Base-by-base conservation (phyloP, 352 stramenopile genomes). In the Phytophthora ohioensis region DNA sequence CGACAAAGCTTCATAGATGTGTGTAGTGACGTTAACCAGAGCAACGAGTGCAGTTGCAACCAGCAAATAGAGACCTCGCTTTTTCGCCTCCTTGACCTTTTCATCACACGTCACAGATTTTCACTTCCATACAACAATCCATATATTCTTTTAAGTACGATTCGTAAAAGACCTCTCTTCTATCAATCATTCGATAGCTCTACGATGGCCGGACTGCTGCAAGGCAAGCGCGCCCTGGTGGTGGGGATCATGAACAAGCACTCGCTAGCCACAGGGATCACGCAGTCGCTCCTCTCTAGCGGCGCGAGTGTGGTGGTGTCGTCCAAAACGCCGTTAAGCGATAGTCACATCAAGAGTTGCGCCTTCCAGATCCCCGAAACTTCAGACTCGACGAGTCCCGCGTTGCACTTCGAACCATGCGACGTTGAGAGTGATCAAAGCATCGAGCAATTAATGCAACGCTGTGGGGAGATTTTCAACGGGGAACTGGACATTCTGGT, bases 231-330 rank as follows among this genome's bases (percentile, higher is more conserved):
- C 51, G 85, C 85, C 58, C 73, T 98, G 12, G 82, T 98, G 5
- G 89, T 97, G 57, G 93, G 93, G 30, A 79, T 98, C 15, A 88
- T 95, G 54, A 98, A 98, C 77, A 91, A 95, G 57, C 80, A 96
- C 64, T 98, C 91, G 42, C 77, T 98, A 27, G 93, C 91, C 7
- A 88, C 88, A 42, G 73, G 75, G 35, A 80, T 93, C 63, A 86
- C 91, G 5, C 80, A 91, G 48, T 71, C 85, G 7, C 80, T 97
- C 56, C 76, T 96, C 5, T 73, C 63, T 4, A 64, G 91, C 15
- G 84, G 84, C 27, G 85, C 87, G 30, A 86, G 84, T 57, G 85
- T 96, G 27, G 78, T 97, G 35, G 82, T 97, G 49, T 80, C 90
- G 4, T 97, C 92, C 11, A 83, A 80, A 56, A 67, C 49, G 11